Evolutionary conservation across 306 rosid genomes (phyloP), one percentile per base, ranked within the genome.

Genomic region (Adenanthera pavonina): DNA sequence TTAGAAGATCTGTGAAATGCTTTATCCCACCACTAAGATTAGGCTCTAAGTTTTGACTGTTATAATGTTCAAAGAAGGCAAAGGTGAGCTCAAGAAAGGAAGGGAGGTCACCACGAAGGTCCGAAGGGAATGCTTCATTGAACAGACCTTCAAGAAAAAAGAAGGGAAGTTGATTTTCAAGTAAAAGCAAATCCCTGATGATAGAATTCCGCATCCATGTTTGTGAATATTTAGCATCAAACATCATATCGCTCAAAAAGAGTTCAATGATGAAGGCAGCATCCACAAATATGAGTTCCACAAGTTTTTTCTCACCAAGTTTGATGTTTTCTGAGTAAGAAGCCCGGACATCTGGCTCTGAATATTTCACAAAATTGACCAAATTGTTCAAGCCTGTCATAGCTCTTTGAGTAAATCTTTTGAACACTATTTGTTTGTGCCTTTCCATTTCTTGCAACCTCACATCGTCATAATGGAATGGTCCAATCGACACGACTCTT

Each of bases 91-190:
- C 17, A 49, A 49, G 17, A 49, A 49, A 49, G 0, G 53, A 13
- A 49, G 17, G 53, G 16, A 13, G 2, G 4, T 49, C 5, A 49
- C 17, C 53, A 49, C 53, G 17, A 49, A 11, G 53, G 16, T 13
- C 4, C 12, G 3, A 0, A 4, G 17, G 53, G 12, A 49, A 49
- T 12, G 53, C 53, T 11, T 0, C 12, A 49, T 49, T 13, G 53
- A 2, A 49, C 12, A 49, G 53, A 12, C 12, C 53, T 49, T 49
- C 16, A 49, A 49, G 16, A 49, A 49, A 12, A 49, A 14, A 49
- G 17, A 49, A 49, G 0, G 53, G 53, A 49, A 49, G 53, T 49
- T 12, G 17, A 56, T 74, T 74, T 43, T 81, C 84, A 2, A 74
- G 48, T 20, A 53, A 33, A 10, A 81, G 0, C 68, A 81, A 54